Evolutionary conservation across 106 monocot species (phyloP), one percentile per base, ranked within the genome.

Genomic region (Narthecium ossifragum): DNA sequence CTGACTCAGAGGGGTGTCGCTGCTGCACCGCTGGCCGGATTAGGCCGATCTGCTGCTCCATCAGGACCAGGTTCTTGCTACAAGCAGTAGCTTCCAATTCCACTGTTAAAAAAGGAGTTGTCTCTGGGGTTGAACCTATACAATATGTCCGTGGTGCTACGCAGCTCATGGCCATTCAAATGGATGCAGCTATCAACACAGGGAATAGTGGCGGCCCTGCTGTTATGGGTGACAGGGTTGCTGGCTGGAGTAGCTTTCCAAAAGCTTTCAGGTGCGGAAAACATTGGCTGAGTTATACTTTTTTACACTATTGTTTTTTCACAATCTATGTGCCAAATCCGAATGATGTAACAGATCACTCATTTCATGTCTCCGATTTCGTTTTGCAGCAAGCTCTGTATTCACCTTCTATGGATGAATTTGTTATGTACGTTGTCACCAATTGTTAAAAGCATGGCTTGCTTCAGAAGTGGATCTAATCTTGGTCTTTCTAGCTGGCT

Each of bases 81-180:
- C 52, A 59, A 56, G 53, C 94, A 94, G 45, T 94, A 74, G n/a
- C n/a, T n/a, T n/a, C n/a, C n/a, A n/a, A n/a, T n/a, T n/a, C n/a
- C n/a, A n/a, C 98, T 70, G n/a, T n/a, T n/a, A n/a, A n/a, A n/a
- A n/a, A n/a, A n/a, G n/a, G n/a, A n/a, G n/a, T n/a, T n/a, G n/a
- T n/a, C n/a, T 98, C 98, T 33, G 76, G 98, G 63, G 98, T 98
- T 53, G 98, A 98, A 57, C 98, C 87, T 3, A 98, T 87, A 26
- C 98, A 98, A 51, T 98, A 98, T 78, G 98, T 87, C 22, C 98
- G 91, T 78, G 91, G 98, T 53, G 98, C 98, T 34, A 77, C 81
- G 23, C 98, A 98, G 73, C 87, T 98, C 56, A 87, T 98, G 90
- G 98, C 98, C 38, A 98, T 98, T 62, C 98, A 98, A 68, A 98